phyloP scores from a whole-genome alignment of 129 eudicot genomes.

The Helianthus tuberosus region DNA sequence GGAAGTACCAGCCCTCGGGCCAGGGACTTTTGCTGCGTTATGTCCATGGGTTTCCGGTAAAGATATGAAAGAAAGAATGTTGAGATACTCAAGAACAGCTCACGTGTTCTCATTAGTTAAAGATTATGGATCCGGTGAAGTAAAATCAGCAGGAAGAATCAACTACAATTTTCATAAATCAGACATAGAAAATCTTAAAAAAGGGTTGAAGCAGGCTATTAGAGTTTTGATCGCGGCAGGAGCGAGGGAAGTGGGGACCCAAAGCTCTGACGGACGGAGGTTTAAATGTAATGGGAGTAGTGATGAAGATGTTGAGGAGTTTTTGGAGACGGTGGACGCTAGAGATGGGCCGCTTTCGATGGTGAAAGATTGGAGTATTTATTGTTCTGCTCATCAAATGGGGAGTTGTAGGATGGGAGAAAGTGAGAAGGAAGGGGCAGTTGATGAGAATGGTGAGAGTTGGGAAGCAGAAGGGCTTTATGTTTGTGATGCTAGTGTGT shows the following conservation, averaged over 20 bases:
- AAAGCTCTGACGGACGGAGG: slow-evolving; percentile 64
- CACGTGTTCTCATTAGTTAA: slow-evolving; percentile 66
- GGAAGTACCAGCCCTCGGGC: slow-evolving; percentile 68
- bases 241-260: slow-evolving; percentile 87
- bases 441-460: slow-evolving; percentile 88
- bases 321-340: slow-evolving; percentile 58
- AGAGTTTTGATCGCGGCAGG: slow-evolving; percentile 83
- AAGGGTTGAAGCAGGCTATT: slow-evolving; percentile 62
- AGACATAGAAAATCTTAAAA: slow-evolving; percentile 55
- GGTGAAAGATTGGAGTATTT: slow-evolving; percentile 62
- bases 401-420: slow-evolving; percentile 92
- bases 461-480: slow-evolving; percentile 91
- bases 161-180: slow-evolving; percentile 30
- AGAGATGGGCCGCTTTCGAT: slow-evolving; percentile 60
- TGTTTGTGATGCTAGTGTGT: slow-evolving; percentile 87
- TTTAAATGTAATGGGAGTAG: slow-evolving; percentile 56
- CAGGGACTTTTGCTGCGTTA: slow-evolving; percentile 69
- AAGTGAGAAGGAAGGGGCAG: slow-evolving; percentile 63
- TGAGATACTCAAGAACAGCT: slow-evolving; percentile 71
- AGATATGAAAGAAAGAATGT: slow-evolving; percentile 54
- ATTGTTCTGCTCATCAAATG: slow-evolving; percentile 93
- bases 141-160: slow-evolving; percentile 51
- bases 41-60: slow-evolving; percentile 69
- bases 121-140: slow-evolving; percentile 77
- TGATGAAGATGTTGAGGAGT: slow-evolving; percentile 55